Evolutionary conservation across 2,329 filamentous ascomycete genomes (phyloP).

Genomic region (Beauveria asiatica): DNA sequence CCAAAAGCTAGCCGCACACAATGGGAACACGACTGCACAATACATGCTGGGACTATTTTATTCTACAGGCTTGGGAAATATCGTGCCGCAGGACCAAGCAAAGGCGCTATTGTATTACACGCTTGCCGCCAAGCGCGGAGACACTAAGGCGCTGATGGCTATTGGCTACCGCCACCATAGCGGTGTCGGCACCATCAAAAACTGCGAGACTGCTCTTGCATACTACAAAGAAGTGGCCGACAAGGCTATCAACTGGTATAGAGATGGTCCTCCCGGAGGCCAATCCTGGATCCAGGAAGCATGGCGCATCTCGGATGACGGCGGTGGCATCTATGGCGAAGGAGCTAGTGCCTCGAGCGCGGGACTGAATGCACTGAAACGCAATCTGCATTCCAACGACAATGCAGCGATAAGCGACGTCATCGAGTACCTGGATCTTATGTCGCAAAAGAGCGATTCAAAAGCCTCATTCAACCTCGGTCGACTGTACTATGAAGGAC

Average conservation of each 20-base stretch:
- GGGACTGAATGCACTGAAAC: slow-evolving; percentile 69
- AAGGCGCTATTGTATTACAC: slow-evolving; percentile 91
- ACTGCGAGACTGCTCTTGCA: slow-evolving; percentile 74
- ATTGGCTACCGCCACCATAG: slow-evolving; percentile 77
- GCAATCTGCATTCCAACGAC: slow-evolving; percentile 65
- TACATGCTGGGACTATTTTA: slow-evolving; percentile 96
- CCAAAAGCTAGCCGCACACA: slow-evolving; percentile 61
- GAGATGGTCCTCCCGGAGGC: slow-evolving; percentile 84
- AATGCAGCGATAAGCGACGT: slow-evolving; percentile 88
- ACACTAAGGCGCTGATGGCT: slow-evolving; percentile 87
- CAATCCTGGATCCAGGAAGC: slow-evolving; percentile 67
- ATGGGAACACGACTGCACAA: slow-evolving; percentile 86
- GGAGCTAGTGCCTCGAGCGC: slow-evolving; percentile 87
- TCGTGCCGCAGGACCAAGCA: slow-evolving; percentile 77
- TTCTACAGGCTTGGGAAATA: slow-evolving; percentile 79
- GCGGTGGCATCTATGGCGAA: slow-evolving; percentile 89
- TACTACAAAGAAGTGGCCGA: slow-evolving; percentile 93
- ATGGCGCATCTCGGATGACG: slow-evolving; percentile 81
- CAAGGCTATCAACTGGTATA: slow-evolving; percentile 81
- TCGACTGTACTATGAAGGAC: slow-evolving; percentile 81
- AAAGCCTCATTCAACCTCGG: slow-evolving; percentile 82
- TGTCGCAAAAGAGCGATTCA: slow-evolving; percentile 82
- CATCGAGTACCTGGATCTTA: slow-evolving; percentile 84
- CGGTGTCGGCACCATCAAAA: slow-evolving; percentile 77
- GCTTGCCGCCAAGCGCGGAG: slow-evolving; percentile 77